A percentile compares a stretch with the other conserved stretches of the same genome.
Conservation (phyloP, 1,139 yeast genomes). For the Yamadazyma epiphylla region DNA sequence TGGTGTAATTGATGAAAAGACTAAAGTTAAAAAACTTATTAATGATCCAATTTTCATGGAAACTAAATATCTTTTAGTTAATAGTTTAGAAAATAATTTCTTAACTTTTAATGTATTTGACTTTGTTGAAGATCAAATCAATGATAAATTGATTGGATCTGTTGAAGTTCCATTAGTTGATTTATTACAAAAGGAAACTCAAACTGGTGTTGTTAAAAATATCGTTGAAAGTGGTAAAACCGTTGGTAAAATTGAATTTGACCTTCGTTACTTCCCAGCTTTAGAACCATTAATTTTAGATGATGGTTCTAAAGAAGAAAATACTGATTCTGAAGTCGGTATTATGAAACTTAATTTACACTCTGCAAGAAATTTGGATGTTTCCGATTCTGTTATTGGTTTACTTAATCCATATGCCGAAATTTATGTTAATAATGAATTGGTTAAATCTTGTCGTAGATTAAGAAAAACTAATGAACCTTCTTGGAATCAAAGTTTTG, state of each 20-base stretch:
- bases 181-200: conserved; percentile 51
- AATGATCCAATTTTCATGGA: conserved; percentile 65
- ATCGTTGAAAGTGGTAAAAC: conserved; percentile 50
- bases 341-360: conserved; percentile 67
- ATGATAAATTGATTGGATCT: conserved; percentile 54
- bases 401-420: conserved; percentile 70
- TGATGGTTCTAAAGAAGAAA: conserved; percentile 48
- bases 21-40: conserved; percentile 54
- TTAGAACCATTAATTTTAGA: conserved; percentile 42
- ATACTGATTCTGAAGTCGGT: conserved; percentile 62
- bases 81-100: conserved; percentile 51
- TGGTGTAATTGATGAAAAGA: conserved; percentile 40
- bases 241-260: conserved; percentile 59
- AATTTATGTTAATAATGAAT: conserved; percentile 52
- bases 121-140: conserved; percentile 48
- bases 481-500: conserved; percentile 62
- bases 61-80: conserved; percentile 56
- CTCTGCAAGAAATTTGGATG: conserved; percentile 69
- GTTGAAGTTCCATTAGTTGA: conserved; percentile 55
- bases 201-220: conserved; percentile 29
- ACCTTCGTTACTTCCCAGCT: conserved; percentile 62
- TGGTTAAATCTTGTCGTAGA: conserved; percentile 53
- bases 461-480: conserved; percentile 69
- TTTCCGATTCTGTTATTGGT: conserved; percentile 62
- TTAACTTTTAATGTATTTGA: conserved; percentile 52